Conservation (phyloP, 352 stramenopile genomes). For the Phytopythium chamaehyphon region DNA sequence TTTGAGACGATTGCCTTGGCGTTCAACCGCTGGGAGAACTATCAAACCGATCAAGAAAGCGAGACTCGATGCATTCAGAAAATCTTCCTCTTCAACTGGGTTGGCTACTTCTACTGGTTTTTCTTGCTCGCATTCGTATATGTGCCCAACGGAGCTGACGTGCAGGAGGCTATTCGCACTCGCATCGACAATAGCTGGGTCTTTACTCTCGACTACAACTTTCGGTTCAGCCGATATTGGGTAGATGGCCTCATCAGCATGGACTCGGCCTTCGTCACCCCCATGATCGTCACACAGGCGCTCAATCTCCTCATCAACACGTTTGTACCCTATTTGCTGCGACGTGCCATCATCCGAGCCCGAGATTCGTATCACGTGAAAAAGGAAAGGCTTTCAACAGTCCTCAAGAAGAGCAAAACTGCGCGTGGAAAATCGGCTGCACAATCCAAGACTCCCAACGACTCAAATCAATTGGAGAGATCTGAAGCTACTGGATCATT, state of each 20-base stretch:
- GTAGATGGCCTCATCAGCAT: constrained; percentile 52
- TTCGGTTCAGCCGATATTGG: constrained; percentile 61
- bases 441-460: not conserved
- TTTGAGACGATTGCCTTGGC: constrained; percentile 45
- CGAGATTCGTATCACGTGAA: constrained; percentile 54
- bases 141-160: constrained; percentile 44
- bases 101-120: constrained; percentile 76
- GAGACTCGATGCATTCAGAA: constrained; percentile 52
- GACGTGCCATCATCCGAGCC: constrained; percentile 37
- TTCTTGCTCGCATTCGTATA: constrained; percentile 59
- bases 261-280: constrained; percentile 62
- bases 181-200: constrained; percentile 32
- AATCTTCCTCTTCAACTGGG: constrained; percentile 71
- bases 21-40: constrained; percentile 69
- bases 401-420: constrained; percentile 10
- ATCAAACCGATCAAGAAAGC: constrained; percentile 47
- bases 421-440: not conserved
- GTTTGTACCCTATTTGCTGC: constrained; percentile 51
- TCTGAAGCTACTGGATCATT: not conserved
- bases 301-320: constrained; percentile 69
- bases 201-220: constrained; percentile 30
- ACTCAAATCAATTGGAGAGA: not conserved
- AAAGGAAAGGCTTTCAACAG: constrained; percentile 36
- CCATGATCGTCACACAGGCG: constrained; percentile 66
- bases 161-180: constrained; percentile 38